These are phyloP conservation scores for Ceratobasidium sp. DNA, from an alignment of 1,284 basidiomycete species.

Conservation along the genomic window DNA sequence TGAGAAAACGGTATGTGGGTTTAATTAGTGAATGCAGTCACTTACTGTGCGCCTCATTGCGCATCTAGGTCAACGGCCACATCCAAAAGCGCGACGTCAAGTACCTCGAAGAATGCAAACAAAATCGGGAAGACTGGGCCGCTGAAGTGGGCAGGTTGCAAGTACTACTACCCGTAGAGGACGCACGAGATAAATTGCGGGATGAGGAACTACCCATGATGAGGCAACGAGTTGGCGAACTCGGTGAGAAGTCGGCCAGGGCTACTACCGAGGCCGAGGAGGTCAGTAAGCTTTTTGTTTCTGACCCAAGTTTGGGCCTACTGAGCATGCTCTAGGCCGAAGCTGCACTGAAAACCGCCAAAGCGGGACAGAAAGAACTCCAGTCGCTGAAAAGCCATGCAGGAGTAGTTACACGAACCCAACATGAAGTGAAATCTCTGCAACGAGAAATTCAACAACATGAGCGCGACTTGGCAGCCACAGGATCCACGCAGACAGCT, in stretches of 20 bases:
- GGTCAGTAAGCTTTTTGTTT: constrained; percentile 51
- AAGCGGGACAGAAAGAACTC: constrained; percentile 61
- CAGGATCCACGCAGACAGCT: constrained; percentile 79
- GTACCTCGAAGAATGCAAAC: constrained; percentile 49
- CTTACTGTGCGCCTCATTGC: not conserved
- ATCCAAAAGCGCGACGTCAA: constrained; percentile 33
- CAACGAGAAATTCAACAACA: constrained; percentile 68
- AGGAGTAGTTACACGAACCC: constrained; percentile 64
- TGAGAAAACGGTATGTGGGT: constrained; percentile 66
- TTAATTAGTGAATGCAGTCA: not conserved
- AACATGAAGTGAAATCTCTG: constrained; percentile 70
- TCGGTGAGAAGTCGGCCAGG: constrained; percentile 61
- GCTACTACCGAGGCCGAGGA: constrained; percentile 63
- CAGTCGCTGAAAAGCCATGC: constrained; percentile 70
- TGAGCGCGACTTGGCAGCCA: constrained; percentile 71
- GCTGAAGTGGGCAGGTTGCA: constrained; percentile 65
- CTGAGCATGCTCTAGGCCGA: constrained; percentile 41
- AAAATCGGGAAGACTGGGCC: constrained; percentile 68
- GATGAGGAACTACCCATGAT: constrained; percentile 69
- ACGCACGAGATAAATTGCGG: constrained; percentile 61
- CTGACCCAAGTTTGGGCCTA: not conserved
- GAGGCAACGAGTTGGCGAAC: constrained; percentile 66
- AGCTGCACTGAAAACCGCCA: constrained; percentile 46
- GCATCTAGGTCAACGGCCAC: constrained; percentile 48
- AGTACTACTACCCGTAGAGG: constrained; percentile 61